Conservation (phyloP, 106 monocot species). For the Xerophyta viscosa region DNA sequence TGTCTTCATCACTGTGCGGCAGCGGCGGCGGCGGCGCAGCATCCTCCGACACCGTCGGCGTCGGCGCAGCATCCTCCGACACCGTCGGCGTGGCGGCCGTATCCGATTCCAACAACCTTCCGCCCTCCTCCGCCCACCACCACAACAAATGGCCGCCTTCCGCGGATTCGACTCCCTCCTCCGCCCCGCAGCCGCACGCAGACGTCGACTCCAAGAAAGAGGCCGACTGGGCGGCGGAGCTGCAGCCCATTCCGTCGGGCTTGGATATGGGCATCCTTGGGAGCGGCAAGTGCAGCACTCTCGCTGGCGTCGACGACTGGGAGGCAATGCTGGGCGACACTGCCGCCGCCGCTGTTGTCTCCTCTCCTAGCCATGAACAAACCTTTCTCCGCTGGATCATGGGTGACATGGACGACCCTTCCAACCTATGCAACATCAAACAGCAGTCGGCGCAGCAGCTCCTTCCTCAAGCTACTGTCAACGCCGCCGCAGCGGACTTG, state of each 20-base stretch:
- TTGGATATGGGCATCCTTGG: constrained; percentile 6
- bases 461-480: not conserved
- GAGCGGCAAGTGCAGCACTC: constrained; percentile 13
- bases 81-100: constrained; percentile 64
- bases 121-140: too few relatives aligned
- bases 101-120: constrained; percentile 10
- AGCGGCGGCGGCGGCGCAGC: too few relatives aligned
- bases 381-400: constrained; percentile 72
- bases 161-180: too few relatives aligned
- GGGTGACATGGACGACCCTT: constrained; percentile 33
- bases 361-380: constrained; percentile 41
- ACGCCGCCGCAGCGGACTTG: constrained; percentile 1
- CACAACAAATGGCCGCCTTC: constrained; percentile 18
- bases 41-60: too few relatives aligned
- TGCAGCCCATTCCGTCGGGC: constrained; percentile 23
- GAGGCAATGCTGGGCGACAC: constrained; percentile 47
- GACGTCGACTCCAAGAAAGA: constrained; percentile 8
- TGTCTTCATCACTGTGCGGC: constrained; percentile 58
- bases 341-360: constrained; percentile 20
- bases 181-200: not conserved
- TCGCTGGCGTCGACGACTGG: constrained; percentile 54
- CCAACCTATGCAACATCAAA: too few relatives aligned
- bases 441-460: too few relatives aligned
- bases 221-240: constrained; percentile 38
- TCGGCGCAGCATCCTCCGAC: constrained; percentile 37